phyloP scores from a whole-genome alignment of 2,329 filamentous ascomycete species.

The Chrysoporthe cubensis region DNA sequence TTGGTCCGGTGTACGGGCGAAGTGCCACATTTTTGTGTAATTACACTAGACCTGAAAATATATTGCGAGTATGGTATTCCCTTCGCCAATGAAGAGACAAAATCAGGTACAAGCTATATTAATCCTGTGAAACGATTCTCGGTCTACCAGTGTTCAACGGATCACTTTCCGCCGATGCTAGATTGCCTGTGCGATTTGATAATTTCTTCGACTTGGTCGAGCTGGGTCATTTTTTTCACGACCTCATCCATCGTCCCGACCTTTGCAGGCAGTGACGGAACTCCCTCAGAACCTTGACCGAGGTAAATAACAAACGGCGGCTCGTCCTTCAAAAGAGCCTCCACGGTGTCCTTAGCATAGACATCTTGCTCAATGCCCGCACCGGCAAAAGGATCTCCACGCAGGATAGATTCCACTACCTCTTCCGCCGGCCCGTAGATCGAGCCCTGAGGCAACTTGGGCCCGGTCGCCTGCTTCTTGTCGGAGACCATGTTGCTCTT shows the following conservation, averaged over 20 bases:
- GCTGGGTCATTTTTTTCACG: not conserved
- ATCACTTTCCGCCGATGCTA: not conserved
- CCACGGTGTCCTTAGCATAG: not conserved
- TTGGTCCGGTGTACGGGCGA: no score
- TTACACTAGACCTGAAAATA: no score
- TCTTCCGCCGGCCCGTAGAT: constrained; percentile 13
- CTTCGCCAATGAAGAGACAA: no score
- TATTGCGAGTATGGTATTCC: no score
- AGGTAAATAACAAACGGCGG: constrained; percentile 7
- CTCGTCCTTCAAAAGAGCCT: not conserved
- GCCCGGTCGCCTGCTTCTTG: not conserved
- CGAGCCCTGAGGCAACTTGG: constrained; percentile 1
- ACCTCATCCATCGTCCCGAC: constrained; percentile 3
- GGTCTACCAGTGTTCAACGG: not conserved
- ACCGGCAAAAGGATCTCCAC: not conserved
- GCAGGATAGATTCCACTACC: not conserved
- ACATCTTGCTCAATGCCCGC: not conserved
- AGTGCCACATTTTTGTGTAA: no score
- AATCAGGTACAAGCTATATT: no score
- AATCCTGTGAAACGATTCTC: no score
- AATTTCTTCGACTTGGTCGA: constrained; percentile 13
- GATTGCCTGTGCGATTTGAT: not conserved
- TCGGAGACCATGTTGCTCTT: constrained; percentile 31
- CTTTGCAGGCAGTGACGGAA: not conserved
- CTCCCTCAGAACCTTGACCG: not conserved